Conservation (phyloP, 768 basidiomycete species). For the Hypsizygus marmoreus region DNA sequence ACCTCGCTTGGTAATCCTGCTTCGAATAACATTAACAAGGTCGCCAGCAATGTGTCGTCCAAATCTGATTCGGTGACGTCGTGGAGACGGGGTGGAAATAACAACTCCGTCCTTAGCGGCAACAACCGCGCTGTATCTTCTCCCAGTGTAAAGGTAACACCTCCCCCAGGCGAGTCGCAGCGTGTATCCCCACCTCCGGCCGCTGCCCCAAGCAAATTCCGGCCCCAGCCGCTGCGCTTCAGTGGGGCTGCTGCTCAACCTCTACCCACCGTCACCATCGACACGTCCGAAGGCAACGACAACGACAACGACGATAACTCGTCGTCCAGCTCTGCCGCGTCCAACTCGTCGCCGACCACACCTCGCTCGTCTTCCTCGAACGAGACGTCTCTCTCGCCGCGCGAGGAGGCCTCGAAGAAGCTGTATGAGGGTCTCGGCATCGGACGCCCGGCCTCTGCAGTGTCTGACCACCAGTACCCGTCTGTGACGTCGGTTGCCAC, state of each 20-base stretch:
- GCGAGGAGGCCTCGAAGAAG: constrained; percentile 86
- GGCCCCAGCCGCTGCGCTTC: constrained; percentile 73
- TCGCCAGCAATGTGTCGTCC: constrained; percentile 48
- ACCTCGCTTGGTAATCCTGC: constrained; percentile 62
- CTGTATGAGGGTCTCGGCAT: constrained; percentile 88
- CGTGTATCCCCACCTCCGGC: constrained; percentile 53
- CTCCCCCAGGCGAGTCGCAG: constrained; percentile 58
- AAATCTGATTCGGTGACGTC: constrained; percentile 80
- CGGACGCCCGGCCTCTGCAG: constrained; percentile 61
- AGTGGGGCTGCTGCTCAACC: constrained; percentile 51
- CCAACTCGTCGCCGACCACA: constrained; percentile 73
- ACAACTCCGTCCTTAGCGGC: constrained; percentile 69
- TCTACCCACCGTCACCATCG: constrained; percentile 58
- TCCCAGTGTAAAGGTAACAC: constrained; percentile 72
- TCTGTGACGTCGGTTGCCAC: constrained; percentile 40
- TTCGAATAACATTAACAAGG: constrained; percentile 38
- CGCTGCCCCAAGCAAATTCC: constrained; percentile 38
- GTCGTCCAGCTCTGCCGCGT: constrained; percentile 50
- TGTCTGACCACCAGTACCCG: constrained; percentile 40
- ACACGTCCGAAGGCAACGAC: constrained; percentile 53
- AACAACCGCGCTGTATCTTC: constrained; percentile 61
- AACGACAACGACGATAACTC: constrained; percentile 58
- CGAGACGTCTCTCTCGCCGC: constrained; percentile 70
- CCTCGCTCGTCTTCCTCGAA: constrained; percentile 71
- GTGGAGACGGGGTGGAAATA: constrained; percentile 78